Evolutionary conservation across 2,329 filamentous ascomycete genomes (phyloP).

Genomic region (Parastagonospora nodorum): DNA sequence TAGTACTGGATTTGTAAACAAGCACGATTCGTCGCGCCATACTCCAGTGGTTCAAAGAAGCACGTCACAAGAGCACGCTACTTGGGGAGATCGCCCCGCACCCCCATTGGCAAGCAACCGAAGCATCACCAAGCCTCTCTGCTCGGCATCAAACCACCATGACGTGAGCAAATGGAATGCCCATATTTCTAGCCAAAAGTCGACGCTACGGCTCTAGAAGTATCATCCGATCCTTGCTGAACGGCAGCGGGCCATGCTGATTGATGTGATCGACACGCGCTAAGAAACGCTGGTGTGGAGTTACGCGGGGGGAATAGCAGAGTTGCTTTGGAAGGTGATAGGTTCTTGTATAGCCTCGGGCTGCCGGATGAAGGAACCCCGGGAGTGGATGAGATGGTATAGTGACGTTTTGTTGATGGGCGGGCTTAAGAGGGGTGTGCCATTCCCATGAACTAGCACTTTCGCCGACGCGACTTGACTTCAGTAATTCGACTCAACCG

Average conservation of each 20-base stretch:
- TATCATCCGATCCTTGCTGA: not conserved
- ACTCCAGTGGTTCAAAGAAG: conserved; percentile 9
- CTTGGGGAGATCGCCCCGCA: conserved; percentile 14
- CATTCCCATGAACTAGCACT: not conserved
- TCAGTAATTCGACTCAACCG: too few relatives aligned
- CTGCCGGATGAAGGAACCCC: not conserved
- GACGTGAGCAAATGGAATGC: not conserved
- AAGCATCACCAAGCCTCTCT: not conserved
- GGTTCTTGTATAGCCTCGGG: conserved; percentile 22
- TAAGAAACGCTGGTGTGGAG: conserved; percentile 19
- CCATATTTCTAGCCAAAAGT: too few relatives aligned
- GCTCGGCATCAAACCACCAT: conserved; percentile 6
- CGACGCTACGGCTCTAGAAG: not conserved
- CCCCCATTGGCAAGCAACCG: conserved; percentile 10
- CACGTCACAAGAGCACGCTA: conserved; percentile 15
- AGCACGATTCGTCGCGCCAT: too few relatives aligned
- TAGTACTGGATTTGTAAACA: too few relatives aligned
- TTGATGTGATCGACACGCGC: conserved; percentile 15
- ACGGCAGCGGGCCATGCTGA: not conserved
- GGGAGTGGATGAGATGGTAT: not conserved
- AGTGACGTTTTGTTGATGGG: conserved; percentile 5
- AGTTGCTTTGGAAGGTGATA: conserved; percentile 5
- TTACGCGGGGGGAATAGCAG: not conserved
- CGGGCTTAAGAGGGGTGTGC: not conserved
- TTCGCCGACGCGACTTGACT: too few relatives aligned